Percentiles rank a stretch among this genome's conserved stretches.
phyloP scores from a whole-genome alignment of 192 early-diverging fungal genomes.

The Linnemannia elongata region DNA sequence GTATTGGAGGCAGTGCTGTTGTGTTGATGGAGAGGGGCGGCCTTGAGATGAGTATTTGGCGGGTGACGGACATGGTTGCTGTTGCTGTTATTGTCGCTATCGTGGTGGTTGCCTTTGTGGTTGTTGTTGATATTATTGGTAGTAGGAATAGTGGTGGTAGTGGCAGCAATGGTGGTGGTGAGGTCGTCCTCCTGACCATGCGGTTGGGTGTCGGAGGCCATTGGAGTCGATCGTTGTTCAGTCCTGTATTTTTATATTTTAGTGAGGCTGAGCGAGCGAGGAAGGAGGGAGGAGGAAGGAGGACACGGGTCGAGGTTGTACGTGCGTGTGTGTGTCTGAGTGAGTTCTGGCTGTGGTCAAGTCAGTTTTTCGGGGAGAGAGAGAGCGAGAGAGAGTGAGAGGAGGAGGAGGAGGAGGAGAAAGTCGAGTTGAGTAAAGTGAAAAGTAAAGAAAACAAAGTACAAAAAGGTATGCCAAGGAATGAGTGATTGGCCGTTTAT shows the following conservation, averaged over 20 bases:
- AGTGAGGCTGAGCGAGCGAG: neutral
- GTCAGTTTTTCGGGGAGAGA: too few relatives aligned
- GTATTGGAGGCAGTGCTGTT: conserved; percentile 10
- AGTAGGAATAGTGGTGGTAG: neutral
- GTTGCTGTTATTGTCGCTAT: neutral
- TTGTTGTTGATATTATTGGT: neutral
- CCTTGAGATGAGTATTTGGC: neutral
- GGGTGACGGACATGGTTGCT: neutral
- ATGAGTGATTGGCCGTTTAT: neutral
- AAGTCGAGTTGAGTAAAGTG: neutral
- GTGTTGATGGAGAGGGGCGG: neutral
- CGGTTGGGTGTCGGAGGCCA: conserved; percentile 48
- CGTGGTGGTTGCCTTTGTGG: too few relatives aligned
- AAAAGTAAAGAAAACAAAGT: neutral
- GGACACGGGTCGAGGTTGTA: neutral
- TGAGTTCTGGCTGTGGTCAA: too few relatives aligned
- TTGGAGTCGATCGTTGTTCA: conserved; percentile 15
- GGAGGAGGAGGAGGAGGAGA: neutral
- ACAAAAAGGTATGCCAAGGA: conserved; percentile 4
- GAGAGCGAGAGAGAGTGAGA: neutral
- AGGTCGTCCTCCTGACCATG: conserved; percentile 16
- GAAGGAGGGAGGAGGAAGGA: neutral
- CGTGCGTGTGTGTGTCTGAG: neutral
- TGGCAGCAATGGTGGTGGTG: neutral
- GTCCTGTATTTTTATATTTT: neutral